Evolutionary conservation across 2,329 filamentous ascomycete genomes (phyloP), one percentile per base, ranked within the genome.

Genomic region (Annulohypoxylon truncatum): DNA sequence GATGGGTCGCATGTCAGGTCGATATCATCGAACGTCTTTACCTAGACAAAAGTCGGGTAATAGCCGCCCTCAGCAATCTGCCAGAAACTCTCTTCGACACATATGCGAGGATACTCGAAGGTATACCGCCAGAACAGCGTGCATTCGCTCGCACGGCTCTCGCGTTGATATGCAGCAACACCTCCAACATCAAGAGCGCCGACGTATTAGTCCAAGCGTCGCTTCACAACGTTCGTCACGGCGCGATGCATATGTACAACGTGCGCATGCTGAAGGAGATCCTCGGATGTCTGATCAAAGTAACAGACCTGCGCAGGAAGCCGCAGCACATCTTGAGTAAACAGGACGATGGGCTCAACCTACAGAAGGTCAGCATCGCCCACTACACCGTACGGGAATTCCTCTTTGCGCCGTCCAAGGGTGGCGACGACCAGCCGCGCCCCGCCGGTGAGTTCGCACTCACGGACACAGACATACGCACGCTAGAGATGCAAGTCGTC

Each of bases 331-430:
- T 38, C 4, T 70, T 67, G n/a, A n/a, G n/a, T 44, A 24, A 9
- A 26, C 71, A 63, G 1, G 54, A 71, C 8, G 71, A 71, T 15
- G 48, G 13, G 18, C 1, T 22, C 12, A 1, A 13, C 13, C 66
- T 67, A 29, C 65, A 71, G 35, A 71, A 56, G 28, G 72, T 68
- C 18, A 52, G 33, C 12, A 40, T 74, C 13, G 71, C 74, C 6
- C 73, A 76, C 48, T 76, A 74, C 18, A 76, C 73, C 12, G 74
- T 76, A 13, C 72, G 67, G 48, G 74, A 76, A 42, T 76, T 72
- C 9, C 65, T 76, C 4, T 74, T 71, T 44, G 64, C 53, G n/a
- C 26, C 51, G 2, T 10, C 58, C 0, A 71, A 68, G 20, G 60
- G 58, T 1, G 31, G 61, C 1, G 31, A 63, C 1, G 68, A 67